phyloP scores from a whole-genome alignment of 2,329 filamentous ascomycete species.

The Berkeleyomyces rouxiae region DNA sequence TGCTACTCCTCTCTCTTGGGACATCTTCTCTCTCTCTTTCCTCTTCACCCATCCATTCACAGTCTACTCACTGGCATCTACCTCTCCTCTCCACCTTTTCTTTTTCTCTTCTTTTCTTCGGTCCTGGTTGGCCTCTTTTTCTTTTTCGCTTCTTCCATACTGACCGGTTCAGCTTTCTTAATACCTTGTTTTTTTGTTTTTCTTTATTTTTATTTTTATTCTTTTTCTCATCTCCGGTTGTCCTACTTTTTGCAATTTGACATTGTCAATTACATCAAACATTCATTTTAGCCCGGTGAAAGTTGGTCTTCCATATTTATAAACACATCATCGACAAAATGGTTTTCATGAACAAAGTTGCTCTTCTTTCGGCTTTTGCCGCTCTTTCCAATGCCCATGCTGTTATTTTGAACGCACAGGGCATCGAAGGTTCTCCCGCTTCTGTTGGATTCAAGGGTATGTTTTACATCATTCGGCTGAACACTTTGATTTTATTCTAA shows the following conservation, averaged over 20 bases:
- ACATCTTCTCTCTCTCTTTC: conserved; percentile 5
- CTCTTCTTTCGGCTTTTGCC: conserved; percentile 18
- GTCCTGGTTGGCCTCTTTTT: conserved; percentile 14
- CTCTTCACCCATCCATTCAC: conserved; percentile 12
- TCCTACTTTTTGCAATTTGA: neutral
- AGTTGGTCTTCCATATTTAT: conserved; percentile 18
- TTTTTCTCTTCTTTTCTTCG: conserved; percentile 12
- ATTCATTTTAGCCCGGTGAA: conserved; percentile 14
- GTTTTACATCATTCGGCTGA: neutral
- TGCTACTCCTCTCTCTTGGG: neutral
- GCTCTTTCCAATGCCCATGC: conserved; percentile 26
- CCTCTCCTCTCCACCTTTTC: neutral
- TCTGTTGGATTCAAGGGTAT: conserved; percentile 34
- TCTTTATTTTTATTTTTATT: conserved; percentile 16
- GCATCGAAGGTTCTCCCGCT: conserved; percentile 24
- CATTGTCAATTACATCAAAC: conserved; percentile 4
- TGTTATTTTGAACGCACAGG: conserved; percentile 31
- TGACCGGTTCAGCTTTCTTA: conserved; percentile 13
- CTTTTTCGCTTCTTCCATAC: conserved; percentile 9
- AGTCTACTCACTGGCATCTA: neutral
- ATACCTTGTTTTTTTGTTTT: conserved; percentile 15
- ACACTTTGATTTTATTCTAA: conserved; percentile 4
- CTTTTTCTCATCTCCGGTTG: conserved; percentile 5
- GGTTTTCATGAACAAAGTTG: conserved; percentile 21
- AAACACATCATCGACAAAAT: conserved; percentile 20